These are phyloP conservation scores for Rhododendron ovatum DNA, from an alignment of 148 eudicot species.

Conservation along the genomic window DNA sequence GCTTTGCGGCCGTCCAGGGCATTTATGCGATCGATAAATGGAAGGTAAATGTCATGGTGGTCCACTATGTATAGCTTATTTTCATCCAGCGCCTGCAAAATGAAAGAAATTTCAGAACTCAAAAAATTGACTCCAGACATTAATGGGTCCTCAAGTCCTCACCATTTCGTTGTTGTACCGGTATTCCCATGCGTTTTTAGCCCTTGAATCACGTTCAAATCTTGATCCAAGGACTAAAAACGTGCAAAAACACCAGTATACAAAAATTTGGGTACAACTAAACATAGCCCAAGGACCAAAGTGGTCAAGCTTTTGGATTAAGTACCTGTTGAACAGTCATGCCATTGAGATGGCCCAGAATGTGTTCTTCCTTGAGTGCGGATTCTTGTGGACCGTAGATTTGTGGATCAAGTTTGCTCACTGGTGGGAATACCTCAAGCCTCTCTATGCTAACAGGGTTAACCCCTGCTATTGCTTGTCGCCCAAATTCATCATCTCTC, in stretches of 20 bases:
- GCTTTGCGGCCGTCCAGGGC: conserved; percentile 78
- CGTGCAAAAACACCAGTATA: too few relatives aligned
- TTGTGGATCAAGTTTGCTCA: conserved; percentile 80
- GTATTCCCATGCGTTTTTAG: too few relatives aligned
- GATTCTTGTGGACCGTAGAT: conserved; percentile 68
- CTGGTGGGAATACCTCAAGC: conserved; percentile 69
- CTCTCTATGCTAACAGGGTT: conserved; percentile 78
- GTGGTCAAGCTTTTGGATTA: not conserved
- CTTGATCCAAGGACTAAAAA: too few relatives aligned
- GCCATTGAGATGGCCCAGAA: conserved; percentile 68
- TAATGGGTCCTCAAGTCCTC: too few relatives aligned
- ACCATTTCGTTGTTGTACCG: too few relatives aligned
- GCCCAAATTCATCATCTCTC: conserved; percentile 93
- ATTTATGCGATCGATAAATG: conserved; percentile 73
- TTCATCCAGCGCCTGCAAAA: conserved; percentile 66
- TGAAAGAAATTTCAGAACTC: not conserved
- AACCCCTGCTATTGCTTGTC: conserved; percentile 87
- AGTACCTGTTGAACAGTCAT: conserved; percentile 78
- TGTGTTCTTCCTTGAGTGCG: conserved; percentile 76
- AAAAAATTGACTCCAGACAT: not conserved
- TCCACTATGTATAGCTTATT: conserved; percentile 73
- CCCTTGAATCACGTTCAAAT: too few relatives aligned
- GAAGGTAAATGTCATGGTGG: conserved; percentile 81
- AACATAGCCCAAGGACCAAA: too few relatives aligned
- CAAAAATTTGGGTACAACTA: too few relatives aligned